Evolutionary conservation across 2,329 filamentous ascomycete species (phyloP), one percentile per base, ranked within the genome.

Genomic region (Colletotrichum eleusines): DNA sequence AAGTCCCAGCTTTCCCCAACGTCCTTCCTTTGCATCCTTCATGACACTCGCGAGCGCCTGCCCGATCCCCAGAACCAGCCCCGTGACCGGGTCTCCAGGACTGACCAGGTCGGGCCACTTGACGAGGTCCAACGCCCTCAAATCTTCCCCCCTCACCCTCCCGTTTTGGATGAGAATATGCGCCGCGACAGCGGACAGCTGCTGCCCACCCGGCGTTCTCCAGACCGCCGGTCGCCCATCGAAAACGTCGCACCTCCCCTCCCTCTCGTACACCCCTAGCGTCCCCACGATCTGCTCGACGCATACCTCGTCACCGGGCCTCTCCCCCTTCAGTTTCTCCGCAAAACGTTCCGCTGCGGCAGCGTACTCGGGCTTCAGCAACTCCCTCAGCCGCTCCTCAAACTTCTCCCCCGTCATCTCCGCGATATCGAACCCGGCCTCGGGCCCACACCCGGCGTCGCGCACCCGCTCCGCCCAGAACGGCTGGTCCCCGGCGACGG

Each of bases 401-500:
- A 68, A 60, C 38, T 5, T 28, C 1, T 72, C 68, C 9, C 20
- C 26, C 16, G 53, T 69, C 20, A 68, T 18, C 48, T 42, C 54
- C 14, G 44, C 53, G 11, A 71, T n/a, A 2, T n/a, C 55, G 16
- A 68, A 67, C 23, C 35, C 40, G 23, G 54, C 54, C 31, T 59
- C 46, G 16, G 68, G 71, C 23, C 68, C 71, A 3, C 59, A 69
- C 5, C 68, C 71, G 5, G 16, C 46, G n/a, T 42, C 55, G 16
- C 16, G 14, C 12, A 73, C 53, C 38, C 63, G 44, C 16, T 16
- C 11, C 8, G 53, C 69, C 72, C 72, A 73, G 14, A 73, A 69
- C 28, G 63, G 59, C 71, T 71, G 68, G 59, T 71, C 71, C 3
- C 71, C 71, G 2, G 67, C 54, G 14, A 73, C 71, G n/a, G 71